Percentiles rank a stretch among this genome's conserved stretches.
Evolutionary conservation across 1,284 basidiomycete genomes (phyloP).

Genomic region (Heterobasidion parviporum): DNA sequence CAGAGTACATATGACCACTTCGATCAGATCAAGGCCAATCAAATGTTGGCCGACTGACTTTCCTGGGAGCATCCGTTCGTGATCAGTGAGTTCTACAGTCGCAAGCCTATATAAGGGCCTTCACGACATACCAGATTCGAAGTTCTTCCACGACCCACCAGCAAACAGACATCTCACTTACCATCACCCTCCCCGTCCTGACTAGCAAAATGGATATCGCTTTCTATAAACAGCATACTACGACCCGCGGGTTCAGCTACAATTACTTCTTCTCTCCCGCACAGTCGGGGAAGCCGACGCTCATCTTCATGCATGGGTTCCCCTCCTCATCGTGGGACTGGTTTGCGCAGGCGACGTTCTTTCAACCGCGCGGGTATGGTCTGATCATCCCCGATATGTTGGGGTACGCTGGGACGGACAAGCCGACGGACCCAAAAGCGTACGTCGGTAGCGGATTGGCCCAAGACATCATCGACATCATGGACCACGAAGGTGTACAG

Average conservation of each 20-base stretch:
- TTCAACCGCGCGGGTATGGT: slow-evolving; percentile 36
- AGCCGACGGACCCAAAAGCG: slow-evolving; percentile 29
- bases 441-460: slow-evolving; percentile 32
- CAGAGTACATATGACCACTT: too few relatives aligned
- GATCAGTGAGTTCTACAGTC: too few relatives aligned
- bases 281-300: slow-evolving; percentile 21
- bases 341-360: slow-evolving; percentile 34
- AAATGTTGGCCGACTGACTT: too few relatives aligned
- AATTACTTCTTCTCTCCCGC: slow-evolving; percentile 25
- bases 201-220: background rate
- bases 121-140: too few relatives aligned
- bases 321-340: slow-evolving; percentile 38
- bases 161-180: too few relatives aligned
- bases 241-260: slow-evolving; percentile 28
- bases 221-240: slow-evolving; percentile 11
- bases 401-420: slow-evolving; percentile 45
- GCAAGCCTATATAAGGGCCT: too few relatives aligned
- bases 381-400: slow-evolving; percentile 45
- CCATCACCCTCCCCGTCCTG: background rate
- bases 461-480: slow-evolving; percentile 36
- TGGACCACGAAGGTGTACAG: slow-evolving; percentile 29
- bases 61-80: too few relatives aligned
- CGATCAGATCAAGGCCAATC: too few relatives aligned
- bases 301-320: slow-evolving; percentile 43
- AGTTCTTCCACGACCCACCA: too few relatives aligned